These are phyloP conservation scores for Trametopsis cervina DNA, from an alignment of 768 basidiomycete species.

Conservation along the genomic window DNA sequence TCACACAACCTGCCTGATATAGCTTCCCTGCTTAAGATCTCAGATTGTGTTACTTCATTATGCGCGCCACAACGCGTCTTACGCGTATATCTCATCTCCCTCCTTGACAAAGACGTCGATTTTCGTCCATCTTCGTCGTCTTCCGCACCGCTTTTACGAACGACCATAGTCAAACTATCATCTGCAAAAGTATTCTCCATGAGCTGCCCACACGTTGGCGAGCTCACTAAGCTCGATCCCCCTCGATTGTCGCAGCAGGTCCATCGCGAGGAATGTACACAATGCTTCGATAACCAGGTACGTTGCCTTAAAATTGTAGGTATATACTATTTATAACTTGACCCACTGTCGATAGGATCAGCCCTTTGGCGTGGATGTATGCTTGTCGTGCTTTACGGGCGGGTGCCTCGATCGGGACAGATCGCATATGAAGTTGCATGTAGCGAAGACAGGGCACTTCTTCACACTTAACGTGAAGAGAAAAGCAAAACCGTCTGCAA, in stretches of 20 bases:
- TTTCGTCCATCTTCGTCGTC: too few relatives aligned
- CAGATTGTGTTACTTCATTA: too few relatives aligned
- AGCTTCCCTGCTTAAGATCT: too few relatives aligned
- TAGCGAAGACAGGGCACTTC: slow-evolving; percentile 61
- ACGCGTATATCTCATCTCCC: too few relatives aligned
- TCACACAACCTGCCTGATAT: too few relatives aligned
- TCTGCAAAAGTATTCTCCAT: too few relatives aligned
- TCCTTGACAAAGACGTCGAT: too few relatives aligned
- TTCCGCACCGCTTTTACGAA: too few relatives aligned
- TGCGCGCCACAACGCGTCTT: too few relatives aligned
- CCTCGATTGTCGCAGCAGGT: slow-evolving; percentile 68
- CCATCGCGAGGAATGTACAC: slow-evolving; percentile 91
- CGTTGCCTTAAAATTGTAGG: slow-evolving; percentile 6
- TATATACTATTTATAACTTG: not conserved
- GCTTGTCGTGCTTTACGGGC: slow-evolving; percentile 91
- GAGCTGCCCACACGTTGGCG: slow-evolving; percentile 46
- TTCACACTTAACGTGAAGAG: slow-evolving; percentile 81
- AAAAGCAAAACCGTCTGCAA: slow-evolving; percentile 50
- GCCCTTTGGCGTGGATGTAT: slow-evolving; percentile 78
- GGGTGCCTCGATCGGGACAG: slow-evolving; percentile 61
- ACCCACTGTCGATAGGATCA: slow-evolving; percentile 45
- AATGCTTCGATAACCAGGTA: slow-evolving; percentile 94
- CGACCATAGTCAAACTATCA: too few relatives aligned
- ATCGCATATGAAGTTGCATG: slow-evolving; percentile 72
- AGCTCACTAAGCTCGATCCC: slow-evolving; percentile 40